A percentile compares a stretch with the other conserved stretches of the same genome.
phyloP scores from a whole-genome alignment of 495 filamentous ascomycete genomes.

The Parachaetomium inaequale region DNA sequence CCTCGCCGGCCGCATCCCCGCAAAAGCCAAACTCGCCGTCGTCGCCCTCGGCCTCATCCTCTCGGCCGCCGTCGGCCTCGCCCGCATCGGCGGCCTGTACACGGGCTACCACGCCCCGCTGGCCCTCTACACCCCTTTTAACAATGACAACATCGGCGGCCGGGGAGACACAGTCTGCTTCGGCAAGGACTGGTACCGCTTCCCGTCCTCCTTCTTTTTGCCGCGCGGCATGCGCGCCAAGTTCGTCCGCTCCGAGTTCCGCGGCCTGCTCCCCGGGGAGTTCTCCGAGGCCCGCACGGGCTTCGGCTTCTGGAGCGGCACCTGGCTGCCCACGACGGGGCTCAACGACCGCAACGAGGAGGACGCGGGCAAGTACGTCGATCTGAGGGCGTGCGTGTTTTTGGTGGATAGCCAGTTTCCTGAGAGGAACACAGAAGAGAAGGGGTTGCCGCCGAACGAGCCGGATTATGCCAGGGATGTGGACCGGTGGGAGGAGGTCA shows the following conservation, averaged over 20 bases:
- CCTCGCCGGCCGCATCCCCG: conserved; percentile 66
- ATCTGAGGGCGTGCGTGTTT: conserved; percentile 71
- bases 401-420: conserved; percentile 85
- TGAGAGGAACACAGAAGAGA: conserved; percentile 43
- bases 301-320: conserved; percentile 65
- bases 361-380: conserved; percentile 82
- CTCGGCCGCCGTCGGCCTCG: conserved; percentile 60
- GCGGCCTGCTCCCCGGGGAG: conserved; percentile 84
- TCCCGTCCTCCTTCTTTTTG: conserved; percentile 88
- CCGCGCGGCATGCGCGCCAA: conserved; percentile 74
- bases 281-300: conserved; percentile 67
- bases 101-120: conserved; percentile 85
- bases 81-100: conserved; percentile 75
- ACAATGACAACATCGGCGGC: conserved; percentile 39
- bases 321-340: conserved; percentile 74
- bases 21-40: conserved; percentile 60
- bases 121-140: conserved; percentile 60
- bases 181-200: conserved; percentile 98
- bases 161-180: conserved; percentile 75
- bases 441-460: conserved; percentile 53
- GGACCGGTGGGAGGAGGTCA: conserved; percentile 67
- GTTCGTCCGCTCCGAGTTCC: conserved; percentile 86
- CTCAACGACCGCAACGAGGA: conserved; percentile 93
- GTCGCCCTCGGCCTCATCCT: conserved; percentile 53
- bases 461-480: conserved; percentile 69